These are phyloP conservation scores for Platanus orientalis DNA, from an alignment of 164 flowering plant genomes.

Conservation along the genomic window DNA sequence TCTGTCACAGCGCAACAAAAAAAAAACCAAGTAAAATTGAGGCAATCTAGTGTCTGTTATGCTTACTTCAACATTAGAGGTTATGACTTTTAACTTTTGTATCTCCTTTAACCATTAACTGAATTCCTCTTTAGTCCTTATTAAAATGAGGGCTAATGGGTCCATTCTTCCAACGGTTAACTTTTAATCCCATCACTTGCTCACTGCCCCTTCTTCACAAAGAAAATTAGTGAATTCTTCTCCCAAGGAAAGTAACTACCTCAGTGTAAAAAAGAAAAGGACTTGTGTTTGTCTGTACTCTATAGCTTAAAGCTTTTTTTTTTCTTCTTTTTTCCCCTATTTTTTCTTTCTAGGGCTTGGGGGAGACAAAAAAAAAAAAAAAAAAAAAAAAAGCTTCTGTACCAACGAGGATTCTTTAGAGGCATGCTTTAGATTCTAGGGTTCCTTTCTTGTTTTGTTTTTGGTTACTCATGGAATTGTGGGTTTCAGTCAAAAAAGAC, in stretches of 20 bases:
- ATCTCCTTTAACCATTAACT: no score
- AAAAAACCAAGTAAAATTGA: no score
- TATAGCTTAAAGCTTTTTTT: no score
- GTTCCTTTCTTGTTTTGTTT: background rate
- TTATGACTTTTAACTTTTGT: no score
- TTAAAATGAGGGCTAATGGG: background rate
- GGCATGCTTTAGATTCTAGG: constrained; percentile 6
- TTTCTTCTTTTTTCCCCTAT: no score
- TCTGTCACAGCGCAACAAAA: constrained; percentile 32
- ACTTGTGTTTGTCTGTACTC: constrained; percentile 1
- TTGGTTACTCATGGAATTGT: constrained; percentile 7
- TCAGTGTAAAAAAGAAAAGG: constrained; percentile 4
- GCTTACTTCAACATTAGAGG: background rate
- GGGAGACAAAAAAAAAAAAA: no score
- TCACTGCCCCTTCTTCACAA: no score
- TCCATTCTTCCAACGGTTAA: background rate
- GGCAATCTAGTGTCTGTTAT: background rate
- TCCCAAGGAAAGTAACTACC: constrained; percentile 13
- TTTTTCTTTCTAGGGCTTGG: constrained; percentile 19
- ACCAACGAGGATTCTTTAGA: constrained; percentile 15
- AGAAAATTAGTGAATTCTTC: background rate
- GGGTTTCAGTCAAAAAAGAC: constrained; percentile 21
- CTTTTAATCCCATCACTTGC: background rate
- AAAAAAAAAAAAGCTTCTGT: constrained; percentile 25
- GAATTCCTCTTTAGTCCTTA: background rate